phyloP scores from a whole-genome alignment of 441 rosid species.

The Gossypium davidsonii region DNA sequence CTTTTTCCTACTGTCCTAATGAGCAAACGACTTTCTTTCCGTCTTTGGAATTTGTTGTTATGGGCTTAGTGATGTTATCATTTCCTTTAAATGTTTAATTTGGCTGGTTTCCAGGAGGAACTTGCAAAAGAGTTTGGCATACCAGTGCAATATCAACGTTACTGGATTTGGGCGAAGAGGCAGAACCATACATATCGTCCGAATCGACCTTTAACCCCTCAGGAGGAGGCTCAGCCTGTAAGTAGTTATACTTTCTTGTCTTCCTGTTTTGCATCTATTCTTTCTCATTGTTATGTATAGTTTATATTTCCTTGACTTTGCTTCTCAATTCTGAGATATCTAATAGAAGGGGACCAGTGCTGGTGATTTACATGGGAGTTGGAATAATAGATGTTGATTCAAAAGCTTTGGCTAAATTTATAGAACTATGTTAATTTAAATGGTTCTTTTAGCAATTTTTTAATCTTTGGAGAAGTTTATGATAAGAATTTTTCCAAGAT shows the following conservation, averaged over 20 bases:
- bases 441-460: not conserved
- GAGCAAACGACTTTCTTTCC: not conserved
- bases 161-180: constrained; percentile 97
- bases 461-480: not conserved
- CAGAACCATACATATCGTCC: constrained; percentile 98
- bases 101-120: constrained; percentile 59
- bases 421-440: not conserved
- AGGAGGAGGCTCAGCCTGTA: constrained; percentile 84
- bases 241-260: constrained; percentile 6
- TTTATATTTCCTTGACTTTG: not conserved
- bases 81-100: constrained; percentile 12
- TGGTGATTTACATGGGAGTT: not conserved
- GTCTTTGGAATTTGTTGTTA: not conserved
- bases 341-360: not conserved
- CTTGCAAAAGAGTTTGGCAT: constrained; percentile 88
- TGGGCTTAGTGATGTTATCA: not conserved
- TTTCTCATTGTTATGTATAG: not conserved
- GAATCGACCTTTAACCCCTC: constrained; percentile 73
- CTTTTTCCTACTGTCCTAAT: not conserved
- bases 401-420: not conserved
- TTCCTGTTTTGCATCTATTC: not conserved
- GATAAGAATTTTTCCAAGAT: not conserved
- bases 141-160: constrained; percentile 79
- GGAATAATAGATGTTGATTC: not conserved
- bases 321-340: not conserved